Base-by-base conservation (phyloP, 371 early-diverging fungal genomes). In the Mucor velutinosus region DNA sequence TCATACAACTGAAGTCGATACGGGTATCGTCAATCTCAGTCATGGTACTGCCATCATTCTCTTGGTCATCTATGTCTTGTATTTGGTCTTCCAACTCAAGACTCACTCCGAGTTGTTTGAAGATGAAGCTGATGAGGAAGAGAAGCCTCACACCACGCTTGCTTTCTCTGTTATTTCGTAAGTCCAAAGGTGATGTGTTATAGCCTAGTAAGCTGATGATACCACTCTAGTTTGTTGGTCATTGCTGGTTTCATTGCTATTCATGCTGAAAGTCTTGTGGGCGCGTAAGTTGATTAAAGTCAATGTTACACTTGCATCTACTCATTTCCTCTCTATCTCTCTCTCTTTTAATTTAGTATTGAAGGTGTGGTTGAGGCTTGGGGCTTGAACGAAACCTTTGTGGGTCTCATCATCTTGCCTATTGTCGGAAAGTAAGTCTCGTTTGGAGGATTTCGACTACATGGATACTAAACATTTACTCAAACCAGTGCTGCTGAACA, bases 361-460 rank as follows among this genome's bases (percentile, higher is more conserved):
- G 94, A 94, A 64, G 94, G 92, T 10, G 79, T 92, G 41, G 86
- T 91, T 3, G 73, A 84, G 4, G 65, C 73, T 27, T 89, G 88
- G 86, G 84, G 85, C 8, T 79, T 94, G 17, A 87, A 83, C 62
- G 80, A 91, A 27, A 89, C 92, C 3, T 97, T 97, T 80, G 91
- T 97, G 10, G 96, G 95, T 74, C 75, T 97, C 30, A 90, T 97
- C 60, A 75, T 97, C 12, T 70, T 97, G 29, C 95, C 96, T 0
- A 89, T 97, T 60, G 94, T 95, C 25, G 93, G 95, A 62, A 83
- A 83, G 81, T 78, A 56, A 56, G 56, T 56, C 4, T 55, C 4
- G 23, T 7, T 7, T 10, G 12, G 23, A 49, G 21, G 2, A 0
- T 14, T 3, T 4, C 7, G 7, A 0, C 10, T 4, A 1, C 12